Percentiles rank a stretch among this genome's conserved stretches.
Conservation (phyloP, 2,329 filamentous ascomycete species). For the Trichoderma arundinaceum region DNA sequence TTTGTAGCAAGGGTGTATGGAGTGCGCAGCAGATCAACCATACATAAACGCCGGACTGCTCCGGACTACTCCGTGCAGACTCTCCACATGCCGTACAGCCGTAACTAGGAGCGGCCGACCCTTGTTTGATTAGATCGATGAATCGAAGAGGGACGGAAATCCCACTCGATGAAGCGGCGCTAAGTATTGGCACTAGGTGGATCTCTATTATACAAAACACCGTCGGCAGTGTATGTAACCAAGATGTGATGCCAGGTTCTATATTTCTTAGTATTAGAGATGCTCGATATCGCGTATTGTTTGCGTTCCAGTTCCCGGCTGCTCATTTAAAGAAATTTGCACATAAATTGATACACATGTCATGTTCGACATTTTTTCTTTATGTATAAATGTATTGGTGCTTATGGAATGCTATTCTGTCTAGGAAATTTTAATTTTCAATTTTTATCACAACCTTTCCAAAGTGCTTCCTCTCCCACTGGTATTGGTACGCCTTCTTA, state of each 20-base stretch:
- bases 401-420: background rate
- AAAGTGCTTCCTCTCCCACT: slow-evolving; percentile 24
- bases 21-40: no score
- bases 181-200: background rate
- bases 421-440: background rate
- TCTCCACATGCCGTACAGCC: background rate
- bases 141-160: background rate
- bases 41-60: background rate
- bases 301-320: no score
- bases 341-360: no score
- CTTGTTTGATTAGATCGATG: background rate
- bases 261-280: no score
- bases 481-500: slow-evolving; percentile 41
- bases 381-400: no score
- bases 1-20: background rate
- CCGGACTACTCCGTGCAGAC: background rate
- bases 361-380: no score
- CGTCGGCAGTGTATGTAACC: no score
- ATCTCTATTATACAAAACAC: background rate
- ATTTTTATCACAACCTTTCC: slow-evolving; percentile 16
- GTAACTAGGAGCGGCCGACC: background rate
- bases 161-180: background rate
- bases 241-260: no score
- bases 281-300: no score
- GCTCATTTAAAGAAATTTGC: no score